Evolutionary conservation across 2,329 filamentous ascomycete genomes (phyloP), one percentile per base, ranked within the genome.

Genomic region (Penicillium sp.): DNA sequence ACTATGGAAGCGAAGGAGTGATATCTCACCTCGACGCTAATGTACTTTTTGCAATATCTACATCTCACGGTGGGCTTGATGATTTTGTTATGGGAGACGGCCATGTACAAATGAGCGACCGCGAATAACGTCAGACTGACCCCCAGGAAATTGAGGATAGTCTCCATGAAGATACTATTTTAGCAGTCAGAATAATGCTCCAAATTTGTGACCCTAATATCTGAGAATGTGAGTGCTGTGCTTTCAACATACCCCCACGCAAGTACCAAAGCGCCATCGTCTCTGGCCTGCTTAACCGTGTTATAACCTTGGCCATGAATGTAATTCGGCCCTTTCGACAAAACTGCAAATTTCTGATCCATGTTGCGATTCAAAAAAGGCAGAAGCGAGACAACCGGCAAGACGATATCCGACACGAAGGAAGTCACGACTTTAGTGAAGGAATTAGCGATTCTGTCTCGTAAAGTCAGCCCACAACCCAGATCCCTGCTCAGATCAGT

Each of bases 371-470:
- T 82, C 49, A 90, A 73, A 42, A 88, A 88, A 4, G 89, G 80
- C 18, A 91, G 73, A 34, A 90, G 73, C 2, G 87, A 88, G 23
- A 91, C 75, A 0, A 88, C 78, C 4, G 88, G 88, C 55, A 90
- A 81, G 39, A 90, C 73, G 27, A 90, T 81, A 61, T 89, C 86
- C 54, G 81, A 83, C 46, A 90, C 86, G 64, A 90, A 86, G 7
- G 84, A 87, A 51, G 86, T 89, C 50, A 89, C 85, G 40, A 90
- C 79, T 49, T 84, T 79, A 3, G 87, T 90, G 68, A 91, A 90
- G 23, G 86, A 81, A 47, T 85, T 80, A 10, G 87, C 88, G 46
- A 91, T 79, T 59, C 86, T 64, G 17, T 45, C 4, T 18, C 5
- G 4, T n/a, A 13, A 24, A 23, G 21, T 23, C 17, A 24, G 27